Evolutionary conservation across 2,329 filamentous ascomycete species (phyloP).

Genomic region (Aureobasidium lini): DNA sequence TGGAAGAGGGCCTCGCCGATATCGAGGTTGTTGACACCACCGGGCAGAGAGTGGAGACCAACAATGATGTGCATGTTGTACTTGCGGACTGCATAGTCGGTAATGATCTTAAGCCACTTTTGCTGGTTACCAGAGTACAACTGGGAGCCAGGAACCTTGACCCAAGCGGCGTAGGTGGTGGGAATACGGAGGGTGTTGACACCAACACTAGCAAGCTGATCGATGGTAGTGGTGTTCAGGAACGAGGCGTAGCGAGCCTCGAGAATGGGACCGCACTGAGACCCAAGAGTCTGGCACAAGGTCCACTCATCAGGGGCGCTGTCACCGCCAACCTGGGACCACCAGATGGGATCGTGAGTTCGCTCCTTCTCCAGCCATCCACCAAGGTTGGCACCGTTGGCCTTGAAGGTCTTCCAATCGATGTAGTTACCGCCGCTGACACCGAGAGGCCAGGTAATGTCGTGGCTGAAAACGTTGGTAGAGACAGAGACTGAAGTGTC

Average conservation of each 20-base stretch:
- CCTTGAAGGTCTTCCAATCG: conserved; percentile 20
- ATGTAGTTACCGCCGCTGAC: conserved; percentile 15
- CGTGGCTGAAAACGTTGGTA: conserved; percentile 1
- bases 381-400: conserved; percentile 24
- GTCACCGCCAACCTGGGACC: conserved; percentile 18
- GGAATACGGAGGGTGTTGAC: conserved; percentile 31
- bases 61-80: conserved; percentile 31
- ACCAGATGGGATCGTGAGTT: conserved; percentile 22
- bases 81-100: conserved; percentile 29
- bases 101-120: conserved; percentile 24
- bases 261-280: conserved; percentile 23
- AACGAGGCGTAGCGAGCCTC: conserved; percentile 26
- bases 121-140: conserved; percentile 29
- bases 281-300: conserved; percentile 26
- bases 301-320: conserved; percentile 30
- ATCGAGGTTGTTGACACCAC: conserved; percentile 24
- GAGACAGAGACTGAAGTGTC: background rate
- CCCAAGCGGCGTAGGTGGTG: conserved; percentile 22
- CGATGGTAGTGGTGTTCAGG: conserved; percentile 26
- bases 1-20: conserved; percentile 19
- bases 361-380: conserved; percentile 29
- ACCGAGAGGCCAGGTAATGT: conserved; percentile 13
- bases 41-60: conserved; percentile 28
- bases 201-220: conserved; percentile 26
- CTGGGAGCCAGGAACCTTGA: conserved; percentile 27